phyloP scores from a whole-genome alignment of 2,329 filamentous ascomycete genomes.

The Anisogramma anomala region DNA sequence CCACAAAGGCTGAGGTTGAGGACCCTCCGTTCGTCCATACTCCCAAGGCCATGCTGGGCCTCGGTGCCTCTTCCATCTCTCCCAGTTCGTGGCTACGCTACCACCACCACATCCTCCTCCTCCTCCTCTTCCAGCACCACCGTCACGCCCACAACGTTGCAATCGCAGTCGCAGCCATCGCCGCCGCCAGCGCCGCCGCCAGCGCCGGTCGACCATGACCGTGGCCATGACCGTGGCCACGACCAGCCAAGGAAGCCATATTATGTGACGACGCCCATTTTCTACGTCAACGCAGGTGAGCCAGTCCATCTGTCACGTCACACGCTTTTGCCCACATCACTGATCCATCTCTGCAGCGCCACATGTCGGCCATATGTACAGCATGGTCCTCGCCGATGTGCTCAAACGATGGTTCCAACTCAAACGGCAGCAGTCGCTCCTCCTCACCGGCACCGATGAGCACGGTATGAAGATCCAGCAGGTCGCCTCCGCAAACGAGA shows the following conservation, averaged over 20 bases:
- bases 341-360: slow-evolving; percentile 47
- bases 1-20: slow-evolving; percentile 11
- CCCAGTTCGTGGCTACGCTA: slow-evolving; percentile 2
- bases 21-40: slow-evolving; percentile 4
- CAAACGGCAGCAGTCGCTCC: slow-evolving; percentile 55
- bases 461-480: slow-evolving; percentile 96
- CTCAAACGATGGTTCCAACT: slow-evolving; percentile 84
- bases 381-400: slow-evolving; percentile 81
- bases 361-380: slow-evolving; percentile 90
- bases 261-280: slow-evolving; percentile 94
- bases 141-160: not conserved
- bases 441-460: slow-evolving; percentile 91
- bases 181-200: slow-evolving; percentile 1
- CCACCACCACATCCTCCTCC: not conserved
- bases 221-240: not conserved
- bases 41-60: slow-evolving; percentile 6
- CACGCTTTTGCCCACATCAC: slow-evolving; percentile 11
- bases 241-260: slow-evolving; percentile 57
- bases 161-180: not conserved
- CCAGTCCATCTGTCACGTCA: not conserved
- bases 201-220: no score
- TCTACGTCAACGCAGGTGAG: slow-evolving; percentile 92
- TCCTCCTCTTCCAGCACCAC: no score
- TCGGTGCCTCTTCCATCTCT: slow-evolving; percentile 1
- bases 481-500: slow-evolving; percentile 60